Base-by-base conservation (phyloP, 768 basidiomycete genomes). In the Termitomyces sp. region DNA sequence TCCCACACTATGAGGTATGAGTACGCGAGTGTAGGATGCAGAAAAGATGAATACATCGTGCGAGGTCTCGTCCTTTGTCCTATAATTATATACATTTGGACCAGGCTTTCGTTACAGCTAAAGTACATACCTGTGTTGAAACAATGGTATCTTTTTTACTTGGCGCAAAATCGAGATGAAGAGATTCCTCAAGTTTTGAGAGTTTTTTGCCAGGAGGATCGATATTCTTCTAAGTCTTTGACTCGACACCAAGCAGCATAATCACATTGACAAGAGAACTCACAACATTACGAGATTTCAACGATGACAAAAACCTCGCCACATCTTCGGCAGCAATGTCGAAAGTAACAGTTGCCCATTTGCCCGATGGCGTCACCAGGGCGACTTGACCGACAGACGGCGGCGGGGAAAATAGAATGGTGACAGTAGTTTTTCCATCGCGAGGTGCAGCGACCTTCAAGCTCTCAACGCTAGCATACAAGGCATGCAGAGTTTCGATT, bases 401-500 rank as follows among this genome's bases (percentile, higher is more conserved):
- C n/a, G 76, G 71, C 46, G 67, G 66, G 5, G 67, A 67, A 48
- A 77, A 62, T 31, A 64, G 50, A 24, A 75, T 57, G 42, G 58
- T 69, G 49, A 81, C 67, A 26, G 64, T 55, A 20, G 67, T 63
- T 18, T 69, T 67, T 4, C 42, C 64, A 55, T 61, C 65, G 52
- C 27, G 72, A 34, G 43, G 61, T 55, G 57, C 67, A n/a, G 66
- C 65, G 46, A 70, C 61, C 26, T 61, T 63, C 13, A 70, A 52
- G 7, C 48, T 58, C 32, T 63, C 57, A 22, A 80, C 58, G 20
- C 65, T 69, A 0, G 64, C 39, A 64, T 79, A 85, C 4, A 71
- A 69, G 3, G 82, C 68, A 52, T 76, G 72, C 22, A 86, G 68
- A 4, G 81, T 82, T 41, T 86, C 85, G 44, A 79, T 74, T 44